phyloP scores from a whole-genome alignment of 192 early-diverging fungal species.

The Backusella luteola region DNA sequence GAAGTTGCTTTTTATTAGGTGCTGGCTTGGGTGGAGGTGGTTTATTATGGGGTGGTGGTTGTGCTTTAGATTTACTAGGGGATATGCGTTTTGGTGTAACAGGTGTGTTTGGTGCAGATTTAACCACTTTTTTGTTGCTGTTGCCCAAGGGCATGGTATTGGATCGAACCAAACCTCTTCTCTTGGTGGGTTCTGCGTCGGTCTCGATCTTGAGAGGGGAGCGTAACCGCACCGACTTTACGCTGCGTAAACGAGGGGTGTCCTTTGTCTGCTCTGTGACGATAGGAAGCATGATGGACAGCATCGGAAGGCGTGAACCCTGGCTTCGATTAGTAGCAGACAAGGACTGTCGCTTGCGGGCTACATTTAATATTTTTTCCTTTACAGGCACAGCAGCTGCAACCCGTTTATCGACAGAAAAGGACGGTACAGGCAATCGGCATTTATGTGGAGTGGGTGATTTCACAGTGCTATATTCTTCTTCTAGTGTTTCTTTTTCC shows the following conservation, averaged over 20 bases:
- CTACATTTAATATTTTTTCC: slow-evolving; percentile 23
- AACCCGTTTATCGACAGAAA: slow-evolving; percentile 4
- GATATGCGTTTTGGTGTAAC: neutral
- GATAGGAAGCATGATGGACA: neutral
- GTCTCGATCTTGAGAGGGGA: neutral
- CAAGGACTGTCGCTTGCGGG: slow-evolving; percentile 26
- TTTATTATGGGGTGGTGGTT: neutral
- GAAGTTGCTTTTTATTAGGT: slow-evolving; percentile 2
- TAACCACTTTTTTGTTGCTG: neutral
- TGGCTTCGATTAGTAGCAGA: slow-evolving; percentile 24
- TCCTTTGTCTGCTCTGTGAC: neutral
- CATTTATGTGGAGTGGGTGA: slow-evolving; percentile 10
- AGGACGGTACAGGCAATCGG: slow-evolving; percentile 25
- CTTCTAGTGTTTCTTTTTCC: neutral
- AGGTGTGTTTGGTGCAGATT: neutral
- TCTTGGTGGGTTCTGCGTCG: neutral
- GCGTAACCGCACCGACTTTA: slow-evolving; percentile 3
- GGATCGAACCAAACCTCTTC: neutral
- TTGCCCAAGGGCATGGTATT: slow-evolving; percentile 7
- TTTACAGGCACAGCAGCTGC: slow-evolving; percentile 9
- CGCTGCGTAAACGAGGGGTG: neutral
- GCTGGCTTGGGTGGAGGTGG: neutral
- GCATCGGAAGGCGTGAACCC: slow-evolving; percentile 32
- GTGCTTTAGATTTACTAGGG: slow-evolving; percentile 2
- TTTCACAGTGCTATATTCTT: neutral